phyloP scores from a whole-genome alignment of 164 flowering plant species.

The Amborella trichopoda region DNA sequence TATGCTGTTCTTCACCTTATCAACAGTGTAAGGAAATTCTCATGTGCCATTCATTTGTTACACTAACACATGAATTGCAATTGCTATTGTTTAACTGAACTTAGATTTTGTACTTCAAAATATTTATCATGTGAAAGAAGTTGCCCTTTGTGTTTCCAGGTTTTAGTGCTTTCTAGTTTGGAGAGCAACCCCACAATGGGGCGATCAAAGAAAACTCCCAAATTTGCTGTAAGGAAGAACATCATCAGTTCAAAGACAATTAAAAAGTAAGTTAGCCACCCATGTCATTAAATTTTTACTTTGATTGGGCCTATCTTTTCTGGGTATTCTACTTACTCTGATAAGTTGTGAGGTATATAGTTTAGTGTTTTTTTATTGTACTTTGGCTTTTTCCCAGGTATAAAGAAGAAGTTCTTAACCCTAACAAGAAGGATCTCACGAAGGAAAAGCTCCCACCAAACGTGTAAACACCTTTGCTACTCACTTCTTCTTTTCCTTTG shows the following conservation, averaged over 20 bases:
- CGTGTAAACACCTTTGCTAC: slow-evolving; percentile 37
- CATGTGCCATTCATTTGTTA: no score
- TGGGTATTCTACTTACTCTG: background rate
- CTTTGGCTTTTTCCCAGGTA: slow-evolving; percentile 23
- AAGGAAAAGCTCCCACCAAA: slow-evolving; percentile 75
- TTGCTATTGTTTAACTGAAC: no score
- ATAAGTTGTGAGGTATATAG: background rate
- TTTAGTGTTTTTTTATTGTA: no score
- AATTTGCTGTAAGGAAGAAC: slow-evolving; percentile 79
- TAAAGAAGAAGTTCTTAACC: slow-evolving; percentile 71
- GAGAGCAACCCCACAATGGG: no score
- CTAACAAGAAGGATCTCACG: slow-evolving; percentile 51
- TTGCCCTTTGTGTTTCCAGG: no score
- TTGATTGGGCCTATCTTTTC: background rate
- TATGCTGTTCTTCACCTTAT: no score
- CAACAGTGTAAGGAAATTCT: no score
- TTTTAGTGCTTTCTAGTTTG: no score
- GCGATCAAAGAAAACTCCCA: slow-evolving; percentile 54
- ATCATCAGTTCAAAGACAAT: slow-evolving; percentile 50
- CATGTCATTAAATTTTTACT: no score
- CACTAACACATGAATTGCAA: no score
- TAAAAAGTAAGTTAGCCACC: slow-evolving; percentile 39
- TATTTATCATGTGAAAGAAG: no score
- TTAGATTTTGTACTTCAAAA: no score
- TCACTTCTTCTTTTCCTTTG: background rate